Percentiles rank a stretch among this genome's conserved stretches.
Conservation (phyloP, 1,139 yeast species). For the Candida pseudoviswanathii region DNA sequence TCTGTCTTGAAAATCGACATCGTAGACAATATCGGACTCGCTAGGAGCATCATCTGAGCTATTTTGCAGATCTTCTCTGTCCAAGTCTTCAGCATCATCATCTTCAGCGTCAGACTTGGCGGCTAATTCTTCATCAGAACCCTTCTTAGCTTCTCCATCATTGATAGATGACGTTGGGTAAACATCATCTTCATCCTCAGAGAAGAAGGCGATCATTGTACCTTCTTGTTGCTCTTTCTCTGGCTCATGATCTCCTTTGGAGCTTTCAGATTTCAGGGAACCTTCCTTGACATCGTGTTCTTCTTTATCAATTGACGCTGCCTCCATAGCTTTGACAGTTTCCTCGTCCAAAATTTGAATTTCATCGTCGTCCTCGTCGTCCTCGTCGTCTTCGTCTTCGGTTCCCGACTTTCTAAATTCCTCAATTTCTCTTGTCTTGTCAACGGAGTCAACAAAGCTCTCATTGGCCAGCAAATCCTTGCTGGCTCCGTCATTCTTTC, state of each 20-base stretch:
- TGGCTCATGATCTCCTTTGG: not conserved
- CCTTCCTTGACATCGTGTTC: constrained; percentile 6
- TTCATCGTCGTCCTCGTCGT: constrained; percentile 10
- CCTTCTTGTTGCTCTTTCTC: not conserved
- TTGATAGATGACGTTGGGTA: too few relatives aligned
- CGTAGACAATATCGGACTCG: constrained; percentile 6
- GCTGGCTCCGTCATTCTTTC: not conserved
- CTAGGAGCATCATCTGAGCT: constrained; percentile 10
- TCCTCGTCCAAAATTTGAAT: not conserved
- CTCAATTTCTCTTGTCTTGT: not conserved
- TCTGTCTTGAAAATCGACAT: not conserved
- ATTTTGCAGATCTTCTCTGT: not conserved
- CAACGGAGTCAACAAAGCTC: not conserved
- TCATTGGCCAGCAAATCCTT: not conserved
- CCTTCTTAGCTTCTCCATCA: constrained; percentile 2
- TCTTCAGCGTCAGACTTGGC: not conserved
- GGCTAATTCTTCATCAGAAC: constrained; percentile 1
- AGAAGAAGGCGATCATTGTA: too few relatives aligned
- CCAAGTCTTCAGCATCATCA: constrained; percentile 4
- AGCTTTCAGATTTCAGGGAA: not conserved
- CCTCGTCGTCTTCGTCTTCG: constrained; percentile 6
- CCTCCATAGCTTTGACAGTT: not conserved
- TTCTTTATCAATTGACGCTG: not conserved
- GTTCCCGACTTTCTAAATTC: constrained; percentile 2
- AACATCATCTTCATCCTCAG: too few relatives aligned